A percentile compares a stretch with the other conserved stretches of the same genome.
These are phyloP conservation scores for Sporothrix humicola DNA, from an alignment of 2,329 filamentous ascomycete genomes.

Conservation along the genomic window DNA sequence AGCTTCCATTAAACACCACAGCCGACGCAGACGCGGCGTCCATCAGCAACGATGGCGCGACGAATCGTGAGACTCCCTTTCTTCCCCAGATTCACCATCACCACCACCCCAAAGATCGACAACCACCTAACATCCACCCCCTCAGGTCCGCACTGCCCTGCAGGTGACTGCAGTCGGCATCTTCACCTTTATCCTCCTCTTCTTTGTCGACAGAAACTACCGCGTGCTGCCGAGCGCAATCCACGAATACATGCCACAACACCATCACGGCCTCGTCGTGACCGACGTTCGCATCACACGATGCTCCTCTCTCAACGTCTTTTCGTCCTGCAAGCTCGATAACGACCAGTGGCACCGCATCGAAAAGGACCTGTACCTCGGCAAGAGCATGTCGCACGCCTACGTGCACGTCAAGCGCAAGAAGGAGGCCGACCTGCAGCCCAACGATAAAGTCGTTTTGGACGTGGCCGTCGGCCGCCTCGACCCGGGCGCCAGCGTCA, in stretches of 20 bases:
- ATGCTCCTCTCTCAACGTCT: conserved; percentile 75
- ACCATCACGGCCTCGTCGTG: conserved; percentile 82
- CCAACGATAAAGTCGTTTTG: conserved; percentile 77
- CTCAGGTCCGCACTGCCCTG: conserved; percentile 69
- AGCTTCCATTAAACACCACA: not conserved
- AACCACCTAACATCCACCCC: not conserved
- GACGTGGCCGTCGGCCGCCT: conserved; percentile 77
- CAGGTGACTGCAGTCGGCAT: conserved; percentile 72
- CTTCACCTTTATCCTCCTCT: conserved; percentile 72
- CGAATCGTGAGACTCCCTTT: conserved; percentile 41
- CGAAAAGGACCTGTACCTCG: conserved; percentile 87
- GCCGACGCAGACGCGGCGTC: not conserved
- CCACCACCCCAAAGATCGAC: too few relatives aligned
- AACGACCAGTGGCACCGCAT: conserved; percentile 76
- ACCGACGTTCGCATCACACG: conserved; percentile 81
- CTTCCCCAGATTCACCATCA: not conserved
- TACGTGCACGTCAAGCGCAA: conserved; percentile 84
- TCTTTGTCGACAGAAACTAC: conserved; percentile 88
- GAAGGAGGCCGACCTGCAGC: conserved; percentile 79
- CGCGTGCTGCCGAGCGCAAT: conserved; percentile 83
- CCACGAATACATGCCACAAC: conserved; percentile 83
- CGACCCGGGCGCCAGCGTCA: conserved; percentile 66
- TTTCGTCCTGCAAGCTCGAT: conserved; percentile 78
- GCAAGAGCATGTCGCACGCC: conserved; percentile 74
- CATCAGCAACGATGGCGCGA: conserved; percentile 41